Base-by-base conservation (phyloP, 192 early-diverging fungal genomes). In the Tieghemiomyces parasiticus region DNA sequence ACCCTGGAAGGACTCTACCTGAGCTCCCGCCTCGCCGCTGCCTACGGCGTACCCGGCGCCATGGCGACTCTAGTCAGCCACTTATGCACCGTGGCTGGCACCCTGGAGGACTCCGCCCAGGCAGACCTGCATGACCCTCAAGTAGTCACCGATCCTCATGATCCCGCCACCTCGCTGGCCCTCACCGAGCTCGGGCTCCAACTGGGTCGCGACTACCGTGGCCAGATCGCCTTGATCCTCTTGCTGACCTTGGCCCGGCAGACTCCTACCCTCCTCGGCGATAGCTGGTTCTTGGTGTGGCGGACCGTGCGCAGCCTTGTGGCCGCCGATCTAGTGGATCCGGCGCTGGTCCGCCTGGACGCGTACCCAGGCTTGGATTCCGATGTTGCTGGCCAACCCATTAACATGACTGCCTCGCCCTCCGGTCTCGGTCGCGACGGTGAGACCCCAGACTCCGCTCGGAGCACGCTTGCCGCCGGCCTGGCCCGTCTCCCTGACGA, bases 181-280 rank as follows among this genome's bases (percentile, higher is more conserved):
- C 67, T 90, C 16, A 84, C 84, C 16, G 74, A 81, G 42, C 62
- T 79, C 45, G 76, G 85, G 0, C 79, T 93, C 24, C 87, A 92
- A 38, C 87, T 99, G 78, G 94, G 94, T 56, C 74, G 81, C 35
- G 89, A 87, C 62, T 89, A 88, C 62, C 82, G 85, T 45, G 87
- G 85, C n/a, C 93, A 97, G 71, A 72, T 94, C 51, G 91, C 90
- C 4, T 77, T 89, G 45, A 86, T 93, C 6, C 75, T 94, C n/a
- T 74, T 91, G 60, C 89, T 96, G 70, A 83, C 65, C 31, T 29
- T 71, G 29, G 62, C 47, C 0, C n/a, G 63, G 10, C 79, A 29
- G 73, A 91, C 47, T 75, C 77, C 45, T 69, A 65, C 38, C 74
- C 90, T 67, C 74, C 83, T 71, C 75, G 84, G 32, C 82, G 84